Evolutionary conservation across 2,329 filamentous ascomycete genomes (phyloP), one percentile per base, ranked within the genome.

Genomic region (Rhexocercosporidium sp.): DNA sequence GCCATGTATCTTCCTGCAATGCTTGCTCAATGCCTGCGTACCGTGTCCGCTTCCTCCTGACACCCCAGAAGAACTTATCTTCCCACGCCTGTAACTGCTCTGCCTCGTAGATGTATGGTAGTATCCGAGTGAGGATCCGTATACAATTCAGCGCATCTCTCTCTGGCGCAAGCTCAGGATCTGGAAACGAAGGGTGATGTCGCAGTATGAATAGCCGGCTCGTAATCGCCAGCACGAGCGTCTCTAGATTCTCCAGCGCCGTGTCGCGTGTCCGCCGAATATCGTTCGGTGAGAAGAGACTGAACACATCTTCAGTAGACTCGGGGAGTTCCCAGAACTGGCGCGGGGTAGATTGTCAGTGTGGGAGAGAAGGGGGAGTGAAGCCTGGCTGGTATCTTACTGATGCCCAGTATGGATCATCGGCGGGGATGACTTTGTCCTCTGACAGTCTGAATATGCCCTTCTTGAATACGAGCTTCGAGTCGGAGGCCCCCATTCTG

Each of bases 261-360:
- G 88, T 86, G 79, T 97, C 95, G 77, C 94, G 89, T 54, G 93
- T 94, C 73, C 94, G 90, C 69, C 94, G 92, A 70, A 97, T 95
- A 78, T 96, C 92, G 66, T 90, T 89, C 6, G 94, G 89, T 44
- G 94, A 94, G 81, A 97, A 98, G 69, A 98, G 88, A 77, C 93
- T 97, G 83, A 98, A 98, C 76, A 99, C 90, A 83, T 99, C 96
- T 78, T 98, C 96, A 62, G 93, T 89, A 16, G 94, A 94, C 80
- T 98, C 96, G 70, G 96, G 96, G 51, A 99, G 89, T 80, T 97
- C 93, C 94, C 95, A 98, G 82, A 98, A 98, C 92, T 97, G 61
- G 31, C n/a, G 18, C 53, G 65, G 56, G 27, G 51, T 59, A 49
- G 56, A 63, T 8, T 1, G 53, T 70, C 47, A 71, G 71, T 69